Conservation (phyloP, 192 early-diverging fungal genomes). For the Paraglomus occultum region DNA sequence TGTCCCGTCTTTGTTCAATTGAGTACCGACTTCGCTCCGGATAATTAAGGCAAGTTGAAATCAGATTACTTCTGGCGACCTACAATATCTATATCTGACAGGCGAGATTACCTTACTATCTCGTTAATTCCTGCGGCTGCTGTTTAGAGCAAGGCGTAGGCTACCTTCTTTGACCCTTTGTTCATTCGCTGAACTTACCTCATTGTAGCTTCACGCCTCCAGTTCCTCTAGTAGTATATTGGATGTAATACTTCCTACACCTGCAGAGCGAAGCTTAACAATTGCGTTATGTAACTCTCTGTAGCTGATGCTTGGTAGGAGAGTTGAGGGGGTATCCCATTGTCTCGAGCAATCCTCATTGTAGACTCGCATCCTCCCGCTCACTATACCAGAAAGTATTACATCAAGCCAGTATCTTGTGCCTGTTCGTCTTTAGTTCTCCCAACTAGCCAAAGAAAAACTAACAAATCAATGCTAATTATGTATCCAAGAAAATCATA, state of each 20-base stretch:
- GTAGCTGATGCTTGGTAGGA: conserved; percentile 30
- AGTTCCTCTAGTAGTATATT: conserved; percentile 31
- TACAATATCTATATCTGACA: conserved; percentile 24
- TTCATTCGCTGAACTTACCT: conserved; percentile 7
- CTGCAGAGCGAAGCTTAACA: conserved; percentile 26
- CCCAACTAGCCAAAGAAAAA: no score
- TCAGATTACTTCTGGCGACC: conserved; percentile 31
- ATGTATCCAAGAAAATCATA: conserved; percentile 29
- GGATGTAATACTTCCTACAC: conserved; percentile 29
- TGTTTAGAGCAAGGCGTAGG: conserved; percentile 32
- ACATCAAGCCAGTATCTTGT: conserved; percentile 27
- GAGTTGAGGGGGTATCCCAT: conserved; percentile 19
- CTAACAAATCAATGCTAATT: no score
- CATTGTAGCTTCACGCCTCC: conserved; percentile 26
- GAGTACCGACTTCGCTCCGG: no score
- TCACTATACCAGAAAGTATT: conserved; percentile 29
- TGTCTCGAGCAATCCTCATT: conserved; percentile 25
- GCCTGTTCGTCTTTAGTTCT: no score
- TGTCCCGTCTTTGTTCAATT: no score
- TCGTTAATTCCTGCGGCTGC: conserved; percentile 25
- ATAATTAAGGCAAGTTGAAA: conserved; percentile 26
- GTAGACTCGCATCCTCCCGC: conserved; percentile 24
- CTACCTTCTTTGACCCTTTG: conserved; percentile 30
- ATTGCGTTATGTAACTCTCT: conserved; percentile 31
- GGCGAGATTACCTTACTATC: neutral